Evolutionary conservation across 2,329 filamentous ascomycete genomes (phyloP), one percentile per base, ranked within the genome.

Genomic region (Thelonectria rubi): DNA sequence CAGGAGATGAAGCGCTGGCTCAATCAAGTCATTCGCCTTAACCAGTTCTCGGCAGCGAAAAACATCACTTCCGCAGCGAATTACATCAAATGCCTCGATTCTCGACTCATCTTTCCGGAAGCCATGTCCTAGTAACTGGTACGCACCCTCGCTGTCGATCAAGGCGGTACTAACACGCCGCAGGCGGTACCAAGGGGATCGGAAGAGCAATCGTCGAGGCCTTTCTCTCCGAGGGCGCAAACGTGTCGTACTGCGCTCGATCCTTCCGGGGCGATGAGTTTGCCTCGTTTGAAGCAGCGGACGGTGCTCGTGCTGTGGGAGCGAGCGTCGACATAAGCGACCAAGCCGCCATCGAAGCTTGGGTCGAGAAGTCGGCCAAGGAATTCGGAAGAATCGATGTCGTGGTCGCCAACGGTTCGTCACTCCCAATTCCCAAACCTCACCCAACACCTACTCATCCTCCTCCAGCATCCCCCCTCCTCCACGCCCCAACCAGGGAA

Each of bases 221-320:
- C 1, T 66, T 73, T 10, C 62, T 73, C 11, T 18, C 43, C n/a
- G 71, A 72, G 30, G 68, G 71, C 6, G 71, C 68, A 12, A 72
- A 73, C 18, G 71, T 73, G 3, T 73, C 71, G 2, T 73, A 70
- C 5, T 71, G 71, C 6, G 60, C 70, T 8, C 67, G 70, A 4
- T 57, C 58, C 3, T 42, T 65, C 1, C 58, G 55, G 1, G 64
- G 62, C 8, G 55, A 73, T 18, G 68, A 73, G 10, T 73, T 73
- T 14, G 40, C 37, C 2, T n/a, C 15, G 12, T 67, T 67, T 34
- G 53, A 57, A 9, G 48, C 57, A 5, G 30, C 45, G 0, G 39
- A 60, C 3, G 61, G 54, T 12, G 64, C 67, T 6, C 60, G 59
- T 3, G 71, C 64, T 2, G 47, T 70, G 9, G 69, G 71, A 0